Evolutionary conservation across 78 protist species (phyloP), one percentile per base, ranked within the genome.

Genomic region (Cavenderia fasciculata): DNA sequence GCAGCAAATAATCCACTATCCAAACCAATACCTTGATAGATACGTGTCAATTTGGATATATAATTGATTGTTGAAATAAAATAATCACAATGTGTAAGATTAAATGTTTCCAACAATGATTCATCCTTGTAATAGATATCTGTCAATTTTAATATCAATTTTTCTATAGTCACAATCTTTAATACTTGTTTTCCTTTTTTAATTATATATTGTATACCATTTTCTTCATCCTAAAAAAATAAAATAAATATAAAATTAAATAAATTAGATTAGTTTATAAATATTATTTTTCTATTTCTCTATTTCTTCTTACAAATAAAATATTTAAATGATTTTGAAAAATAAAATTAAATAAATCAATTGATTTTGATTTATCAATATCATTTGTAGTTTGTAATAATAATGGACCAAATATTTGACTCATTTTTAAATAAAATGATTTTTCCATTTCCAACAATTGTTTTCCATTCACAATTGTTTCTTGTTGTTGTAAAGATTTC

Each of bases 71-170:
- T 82, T 8, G 76, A 14, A 19, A 82, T 34, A 19, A 68, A 82
- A 46, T 82, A 82, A 27, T 82, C 89, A 11, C 68, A 29, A 41
- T 82, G 89, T 0, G 76, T 66, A 6, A 82, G 61, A 43, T 82
- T 82, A 31, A 82, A 70, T 12, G 61, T 54, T 10, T 82, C 89
- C 36, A 82, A 18, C 4, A 82, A 46, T 27, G 75, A 56, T 33
- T 82, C 89, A 54, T 82, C 89, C 5, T 36, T 40, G n/a, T 82
- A 82, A 29, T 82, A 41, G 2, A 56, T 5, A 82, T 82, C 89
- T 1, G 59, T 27, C 14, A 82, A 41, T 23, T 82, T 82, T 11
- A 68, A n/a, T 49, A 82, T 33, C 7, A 82, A 27, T 21, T 68
- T 49, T 14, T 65, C 61, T 0, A 82, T 61, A 18, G 89, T 66